phyloP scores from a whole-genome alignment of 495 filamentous ascomycete genomes.

The Cercophora samala region DNA sequence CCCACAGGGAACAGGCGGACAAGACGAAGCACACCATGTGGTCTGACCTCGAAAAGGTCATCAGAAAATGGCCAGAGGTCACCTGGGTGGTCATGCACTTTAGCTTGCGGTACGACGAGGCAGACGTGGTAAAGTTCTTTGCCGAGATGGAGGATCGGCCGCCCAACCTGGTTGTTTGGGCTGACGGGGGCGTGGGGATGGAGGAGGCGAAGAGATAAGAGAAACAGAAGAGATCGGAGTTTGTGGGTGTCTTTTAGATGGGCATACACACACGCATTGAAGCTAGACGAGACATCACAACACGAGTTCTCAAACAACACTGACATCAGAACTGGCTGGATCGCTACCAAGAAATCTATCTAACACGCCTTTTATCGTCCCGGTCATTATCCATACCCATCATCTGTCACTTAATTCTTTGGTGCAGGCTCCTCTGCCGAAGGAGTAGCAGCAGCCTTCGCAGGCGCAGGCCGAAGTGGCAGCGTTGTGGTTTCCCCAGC shows the following conservation, averaged over 20 bases:
- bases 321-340: neutral
- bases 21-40: slow-evolving; percentile 40
- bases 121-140: slow-evolving; percentile 36
- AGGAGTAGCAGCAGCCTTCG: neutral
- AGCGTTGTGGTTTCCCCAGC: slow-evolving; percentile 13
- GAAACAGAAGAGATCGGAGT: no score
- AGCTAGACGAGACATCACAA: no score
- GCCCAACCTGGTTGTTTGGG: slow-evolving; percentile 39
- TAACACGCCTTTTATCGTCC: slow-evolving; percentile 2
- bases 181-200: slow-evolving; percentile 28
- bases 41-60: slow-evolving; percentile 34
- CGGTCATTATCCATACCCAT: slow-evolving; percentile 1
- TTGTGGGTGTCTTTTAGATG: no score
- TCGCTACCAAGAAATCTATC: slow-evolving; percentile 1
- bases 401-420: slow-evolving; percentile 1
- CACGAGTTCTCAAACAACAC: no score
- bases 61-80: slow-evolving; percentile 30
- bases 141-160: slow-evolving; percentile 25
- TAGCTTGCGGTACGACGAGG: slow-evolving; percentile 36
- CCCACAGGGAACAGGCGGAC: slow-evolving; percentile 34
- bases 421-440: neutral
- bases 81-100: slow-evolving; percentile 41
- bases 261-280: no score
- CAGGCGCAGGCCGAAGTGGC: slow-evolving; percentile 15
- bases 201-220: no score